phyloP scores from a whole-genome alignment of 164 flowering plant species.

The Pachysandra terminalis region DNA sequence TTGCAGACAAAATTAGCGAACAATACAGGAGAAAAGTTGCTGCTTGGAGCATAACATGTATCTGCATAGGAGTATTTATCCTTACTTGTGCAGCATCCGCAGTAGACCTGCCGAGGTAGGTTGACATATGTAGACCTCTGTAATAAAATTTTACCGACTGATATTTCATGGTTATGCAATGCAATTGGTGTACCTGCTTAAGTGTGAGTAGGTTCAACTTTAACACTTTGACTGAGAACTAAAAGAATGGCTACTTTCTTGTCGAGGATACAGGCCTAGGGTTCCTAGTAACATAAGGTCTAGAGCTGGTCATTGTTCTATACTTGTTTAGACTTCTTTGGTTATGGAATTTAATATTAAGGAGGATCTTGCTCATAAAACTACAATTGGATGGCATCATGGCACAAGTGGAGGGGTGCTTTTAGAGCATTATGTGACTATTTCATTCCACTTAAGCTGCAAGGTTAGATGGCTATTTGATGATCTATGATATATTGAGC shows the following conservation, averaged over 20 bases:
- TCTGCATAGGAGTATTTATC: constrained; percentile 64
- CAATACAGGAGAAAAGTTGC: constrained; percentile 68
- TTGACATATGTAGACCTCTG: background rate
- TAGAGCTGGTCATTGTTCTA: background rate
- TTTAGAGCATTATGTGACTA: too few relatives aligned
- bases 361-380: background rate
- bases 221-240: background rate
- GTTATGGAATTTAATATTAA: background rate
- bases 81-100: constrained; percentile 73
- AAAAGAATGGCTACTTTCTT: background rate
- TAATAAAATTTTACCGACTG: too few relatives aligned
- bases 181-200: too few relatives aligned
- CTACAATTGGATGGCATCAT: background rate
- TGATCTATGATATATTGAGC: too few relatives aligned
- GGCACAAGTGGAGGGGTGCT: too few relatives aligned
- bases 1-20: constrained; percentile 41
- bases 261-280: background rate
- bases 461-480: too few relatives aligned
- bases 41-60: constrained; percentile 62
- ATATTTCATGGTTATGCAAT: too few relatives aligned
- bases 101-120: constrained; percentile 56
- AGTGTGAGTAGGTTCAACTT: too few relatives aligned
- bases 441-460: too few relatives aligned
- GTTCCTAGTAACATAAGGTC: background rate
- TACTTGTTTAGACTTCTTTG: background rate